Percentiles rank a stretch among this genome's conserved stretches.
These are phyloP conservation scores for Lactarius hatsudake DNA, from an alignment of 768 basidiomycete species.

Conservation along the genomic window DNA sequence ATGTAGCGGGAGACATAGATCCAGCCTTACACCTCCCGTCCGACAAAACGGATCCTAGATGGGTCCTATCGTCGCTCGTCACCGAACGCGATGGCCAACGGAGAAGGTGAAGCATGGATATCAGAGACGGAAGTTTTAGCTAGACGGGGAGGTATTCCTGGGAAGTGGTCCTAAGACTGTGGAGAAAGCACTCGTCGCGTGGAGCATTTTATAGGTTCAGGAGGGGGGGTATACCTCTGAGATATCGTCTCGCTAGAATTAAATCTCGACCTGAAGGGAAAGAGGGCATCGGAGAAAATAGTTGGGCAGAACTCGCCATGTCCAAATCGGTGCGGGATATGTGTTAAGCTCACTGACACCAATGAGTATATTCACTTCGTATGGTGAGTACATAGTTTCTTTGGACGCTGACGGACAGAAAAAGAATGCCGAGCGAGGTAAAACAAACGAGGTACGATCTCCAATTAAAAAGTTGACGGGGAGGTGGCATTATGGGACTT, in stretches of 20 bases:
- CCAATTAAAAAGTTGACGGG: constrained; percentile 18
- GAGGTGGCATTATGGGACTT: constrained; percentile 22
- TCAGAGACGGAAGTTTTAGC: not conserved
- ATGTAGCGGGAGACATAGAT: constrained; percentile 13
- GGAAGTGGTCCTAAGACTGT: constrained; percentile 7
- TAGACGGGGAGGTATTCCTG: constrained; percentile 13
- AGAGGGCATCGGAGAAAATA: constrained; percentile 5
- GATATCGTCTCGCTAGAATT: constrained; percentile 2
- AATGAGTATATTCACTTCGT: constrained; percentile 19
- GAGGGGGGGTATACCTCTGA: constrained; percentile 1
- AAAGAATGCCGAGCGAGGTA: constrained; percentile 13
- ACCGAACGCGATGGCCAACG: constrained; percentile 22
- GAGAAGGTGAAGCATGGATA: constrained; percentile 16
- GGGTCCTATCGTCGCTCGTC: not conserved
- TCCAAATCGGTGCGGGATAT: constrained; percentile 12
- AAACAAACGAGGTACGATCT: constrained; percentile 14
- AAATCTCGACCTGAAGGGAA: constrained; percentile 14
- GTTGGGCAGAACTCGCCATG: constrained; percentile 4
- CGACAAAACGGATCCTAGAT: constrained; percentile 5
- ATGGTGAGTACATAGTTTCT: constrained; percentile 5
- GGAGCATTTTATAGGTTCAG: constrained; percentile 22
- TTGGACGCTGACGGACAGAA: constrained; percentile 17
- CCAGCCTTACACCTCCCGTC: constrained; percentile 2
- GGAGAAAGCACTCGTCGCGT: constrained; percentile 4
- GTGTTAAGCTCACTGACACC: constrained; percentile 17